These are phyloP conservation scores for Camelina sativa DNA, from an alignment of 345 rosid genomes.

Conservation along the genomic window DNA sequence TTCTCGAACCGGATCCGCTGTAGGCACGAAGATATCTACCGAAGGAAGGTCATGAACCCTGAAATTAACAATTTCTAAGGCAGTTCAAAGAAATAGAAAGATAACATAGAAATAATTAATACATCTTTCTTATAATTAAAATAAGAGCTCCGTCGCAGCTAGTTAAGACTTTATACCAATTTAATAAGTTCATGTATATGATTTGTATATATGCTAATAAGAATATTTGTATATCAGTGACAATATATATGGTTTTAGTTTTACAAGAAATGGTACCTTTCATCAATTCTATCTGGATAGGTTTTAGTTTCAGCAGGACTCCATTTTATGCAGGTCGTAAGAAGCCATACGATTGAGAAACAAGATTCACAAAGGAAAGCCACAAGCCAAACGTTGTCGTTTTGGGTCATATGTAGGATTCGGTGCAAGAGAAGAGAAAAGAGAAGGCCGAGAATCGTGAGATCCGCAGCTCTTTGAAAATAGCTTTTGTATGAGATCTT, in stretches of 20 bases:
- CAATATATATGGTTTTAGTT: no score
- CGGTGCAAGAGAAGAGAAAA: slow-evolving; percentile 41
- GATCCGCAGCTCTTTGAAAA: slow-evolving; percentile 27
- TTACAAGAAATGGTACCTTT: slow-evolving; percentile 36
- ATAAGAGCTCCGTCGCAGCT: no score
- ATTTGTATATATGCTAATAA: no score
- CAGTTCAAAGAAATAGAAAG: background rate
- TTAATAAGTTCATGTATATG: no score
- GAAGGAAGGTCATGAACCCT: slow-evolving; percentile 59
- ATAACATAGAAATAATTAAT: no score
- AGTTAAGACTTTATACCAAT: no score
- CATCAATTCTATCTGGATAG: slow-evolving; percentile 51
- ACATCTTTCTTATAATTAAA: no score
- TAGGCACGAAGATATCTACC: slow-evolving; percentile 66
- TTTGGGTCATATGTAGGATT: slow-evolving; percentile 20
- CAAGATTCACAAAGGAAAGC: slow-evolving; percentile 66
- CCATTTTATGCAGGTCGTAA: slow-evolving; percentile 58
- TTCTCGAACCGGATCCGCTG: slow-evolving; percentile 40
- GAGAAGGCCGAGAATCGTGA: slow-evolving; percentile 36
- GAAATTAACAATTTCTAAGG: background rate
- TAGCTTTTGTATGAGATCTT: slow-evolving; percentile 19
- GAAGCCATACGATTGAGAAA: slow-evolving; percentile 60
- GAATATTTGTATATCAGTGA: no score
- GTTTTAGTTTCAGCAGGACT: slow-evolving; percentile 54
- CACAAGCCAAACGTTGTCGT: slow-evolving; percentile 59